Conservation (phyloP, 1,284 basidiomycete species). For the Marasmius fiardii region DNA sequence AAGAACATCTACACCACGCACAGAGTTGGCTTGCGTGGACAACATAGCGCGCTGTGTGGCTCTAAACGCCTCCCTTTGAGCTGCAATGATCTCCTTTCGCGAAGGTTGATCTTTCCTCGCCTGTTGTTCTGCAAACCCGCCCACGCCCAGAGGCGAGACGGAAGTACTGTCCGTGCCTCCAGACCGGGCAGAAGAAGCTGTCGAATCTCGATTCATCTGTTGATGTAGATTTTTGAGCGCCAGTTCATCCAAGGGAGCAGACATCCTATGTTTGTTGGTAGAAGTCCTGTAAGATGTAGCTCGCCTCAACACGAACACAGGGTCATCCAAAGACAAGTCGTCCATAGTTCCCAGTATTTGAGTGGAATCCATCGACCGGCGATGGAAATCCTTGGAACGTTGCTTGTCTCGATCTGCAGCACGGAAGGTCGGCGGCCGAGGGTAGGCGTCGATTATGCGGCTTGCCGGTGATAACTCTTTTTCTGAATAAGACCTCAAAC, state of each 20-base stretch:
- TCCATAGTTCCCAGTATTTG: constrained; percentile 67
- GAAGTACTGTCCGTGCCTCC: background rate
- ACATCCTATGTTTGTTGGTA: constrained; percentile 60
- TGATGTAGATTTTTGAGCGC: constrained; percentile 62
- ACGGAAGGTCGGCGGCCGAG: constrained; percentile 70
- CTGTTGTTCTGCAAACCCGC: constrained; percentile 10
- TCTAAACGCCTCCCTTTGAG: constrained; percentile 79
- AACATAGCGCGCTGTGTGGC: constrained; percentile 87
- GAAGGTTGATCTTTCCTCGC: constrained; percentile 49
- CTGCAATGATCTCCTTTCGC: constrained; percentile 88
- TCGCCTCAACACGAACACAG: constrained; percentile 83
- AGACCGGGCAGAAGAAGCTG: constrained; percentile 25
- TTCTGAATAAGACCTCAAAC: constrained; percentile 43
- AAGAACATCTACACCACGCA: constrained; percentile 84
- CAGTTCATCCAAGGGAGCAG: constrained; percentile 73
- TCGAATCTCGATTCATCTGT: constrained; percentile 50
- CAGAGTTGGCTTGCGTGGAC: constrained; percentile 78
- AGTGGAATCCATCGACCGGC: constrained; percentile 86
- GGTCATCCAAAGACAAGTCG: constrained; percentile 81
- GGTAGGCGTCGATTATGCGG: constrained; percentile 83
- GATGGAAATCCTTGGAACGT: constrained; percentile 61
- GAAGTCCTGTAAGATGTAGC: constrained; percentile 69
- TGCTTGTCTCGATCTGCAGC: constrained; percentile 43
- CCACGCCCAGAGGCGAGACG: constrained; percentile 19
- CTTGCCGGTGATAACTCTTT: constrained; percentile 73